phyloP scores from a whole-genome alignment of 2,329 filamentous ascomycete species.

The Zasmidium cellare region DNA sequence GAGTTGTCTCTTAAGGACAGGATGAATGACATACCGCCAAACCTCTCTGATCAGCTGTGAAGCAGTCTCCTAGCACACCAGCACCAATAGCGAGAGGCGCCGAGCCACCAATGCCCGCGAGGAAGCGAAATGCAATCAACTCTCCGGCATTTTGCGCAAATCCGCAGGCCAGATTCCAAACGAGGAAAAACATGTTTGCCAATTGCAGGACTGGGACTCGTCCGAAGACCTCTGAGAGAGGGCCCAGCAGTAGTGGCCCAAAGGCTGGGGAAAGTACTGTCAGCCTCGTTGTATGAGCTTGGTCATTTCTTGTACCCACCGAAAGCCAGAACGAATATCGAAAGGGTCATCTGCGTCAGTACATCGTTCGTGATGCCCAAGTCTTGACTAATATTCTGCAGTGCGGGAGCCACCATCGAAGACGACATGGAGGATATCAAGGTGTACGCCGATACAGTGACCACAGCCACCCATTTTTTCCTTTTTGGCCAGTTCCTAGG shows the following conservation, averaged over 20 bases:
- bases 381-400: conserved; percentile 25
- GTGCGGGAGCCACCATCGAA: conserved; percentile 18
- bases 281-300: too few species aligned
- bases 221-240: conserved; percentile 37
- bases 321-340: conserved; percentile 60
- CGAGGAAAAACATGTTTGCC: conserved; percentile 32
- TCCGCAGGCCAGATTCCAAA: conserved; percentile 33
- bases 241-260: conserved; percentile 45
- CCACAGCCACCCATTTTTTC: background rate
- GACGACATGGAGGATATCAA: background rate
- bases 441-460: background rate
- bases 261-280: too few species aligned
- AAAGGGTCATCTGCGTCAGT: conserved; percentile 37
- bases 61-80: conserved; percentile 31
- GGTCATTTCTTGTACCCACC: too few species aligned
- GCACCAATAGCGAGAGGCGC: conserved; percentile 34
- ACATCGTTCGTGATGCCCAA: conserved; percentile 28
- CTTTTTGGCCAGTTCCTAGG: background rate
- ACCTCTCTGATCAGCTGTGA: conserved; percentile 29
- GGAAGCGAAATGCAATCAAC: conserved; percentile 33
- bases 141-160: conserved; percentile 26
- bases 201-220: conserved; percentile 29
- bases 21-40: conserved; percentile 36
- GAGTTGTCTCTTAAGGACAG: too few species aligned
- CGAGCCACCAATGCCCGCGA: conserved; percentile 32